Evolutionary conservation across 805 yeast species (phyloP).

Genomic region (Wickerhamomyces hampshirensis): DNA sequence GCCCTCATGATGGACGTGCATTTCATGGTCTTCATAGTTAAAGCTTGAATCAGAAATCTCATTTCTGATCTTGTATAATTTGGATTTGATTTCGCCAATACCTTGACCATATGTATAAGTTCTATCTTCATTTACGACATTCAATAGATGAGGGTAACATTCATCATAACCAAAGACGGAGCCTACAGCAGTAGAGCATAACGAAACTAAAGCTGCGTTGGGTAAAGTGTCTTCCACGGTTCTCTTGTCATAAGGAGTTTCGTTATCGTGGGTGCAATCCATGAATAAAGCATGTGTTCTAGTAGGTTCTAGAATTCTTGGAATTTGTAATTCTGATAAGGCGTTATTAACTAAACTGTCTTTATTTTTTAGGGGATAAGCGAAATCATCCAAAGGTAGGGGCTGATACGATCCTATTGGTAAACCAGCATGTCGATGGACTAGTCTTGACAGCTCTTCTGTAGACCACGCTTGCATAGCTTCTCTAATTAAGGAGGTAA

Average conservation of each 20-base stretch:
- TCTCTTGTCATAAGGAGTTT: constrained; percentile 82
- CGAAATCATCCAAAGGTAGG: constrained; percentile 69
- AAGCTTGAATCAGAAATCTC: constrained; percentile 46
- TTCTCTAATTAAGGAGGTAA: constrained; percentile 85
- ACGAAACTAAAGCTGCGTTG: constrained; percentile 89
- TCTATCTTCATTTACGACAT: constrained; percentile 75
- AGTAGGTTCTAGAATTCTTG: constrained; percentile 56
- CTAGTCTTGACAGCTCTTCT: constrained; percentile 76
- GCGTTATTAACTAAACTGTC: constrained; percentile 21
- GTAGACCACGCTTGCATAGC: constrained; percentile 97
- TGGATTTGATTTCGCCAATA: constrained; percentile 66
- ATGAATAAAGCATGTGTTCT: constrained; percentile 93
- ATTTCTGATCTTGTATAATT: constrained; percentile 53
- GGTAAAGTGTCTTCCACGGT: constrained; percentile 93
- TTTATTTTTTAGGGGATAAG: constrained; percentile 50
- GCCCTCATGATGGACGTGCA: constrained; percentile 92
- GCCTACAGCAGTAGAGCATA: constrained; percentile 92
- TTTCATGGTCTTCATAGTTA: constrained; percentile 64
- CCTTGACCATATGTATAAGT: constrained; percentile 56
- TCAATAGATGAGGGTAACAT: constrained; percentile 74
- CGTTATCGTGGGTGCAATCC: constrained; percentile 98
- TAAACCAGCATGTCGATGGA: constrained; percentile 90
- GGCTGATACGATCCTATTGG: constrained; percentile 90
- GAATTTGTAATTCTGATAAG: constrained; percentile 63
- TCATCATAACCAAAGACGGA: constrained; percentile 94